Evolutionary conservation across 2,329 filamentous ascomycete species (phyloP), one percentile per base, ranked within the genome.

Genomic region (Ascocoryne sarcoides): DNA sequence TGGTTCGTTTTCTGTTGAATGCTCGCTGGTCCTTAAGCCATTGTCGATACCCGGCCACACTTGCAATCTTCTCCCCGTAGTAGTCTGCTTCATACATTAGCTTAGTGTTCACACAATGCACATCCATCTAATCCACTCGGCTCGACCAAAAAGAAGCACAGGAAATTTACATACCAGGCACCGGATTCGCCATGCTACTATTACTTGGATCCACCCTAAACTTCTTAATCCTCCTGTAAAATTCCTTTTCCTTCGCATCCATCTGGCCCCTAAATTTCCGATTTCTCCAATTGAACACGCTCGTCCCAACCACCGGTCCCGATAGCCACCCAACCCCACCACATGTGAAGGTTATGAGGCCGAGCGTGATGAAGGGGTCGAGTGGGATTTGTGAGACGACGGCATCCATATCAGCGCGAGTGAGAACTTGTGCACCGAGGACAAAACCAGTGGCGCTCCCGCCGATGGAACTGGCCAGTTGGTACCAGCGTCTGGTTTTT

Each of bases 21-120:
- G 89, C 90, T 47, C 90, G 75, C 70, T 96, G 92, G 60, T 98
- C 92, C 71, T 95, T 96, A 57, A 98, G 67, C 92, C 92, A 98
- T 62, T 87, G 82, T 56, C 92, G 73, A 63, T 96, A 98, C 34
- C 86, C 89, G 39, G 80, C 73, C 16, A 96, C 87, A 56, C 88
- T 95, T 37, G 84, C 85, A 55, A 98, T 95, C 73, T 95, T 96
- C 69, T 98, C 92, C 55, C 92, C 92, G 58, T 98, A 98, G 66
- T 95, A 98, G 62, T 98, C 92, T 32, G 36, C n/a, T n/a, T n/a
- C n/a, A n/a, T n/a, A n/a, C n/a, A n/a, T n/a, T n/a, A n/a, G n/a
- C n/a, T n/a, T n/a, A n/a, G n/a, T n/a, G n/a, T n/a, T n/a, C n/a
- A n/a, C n/a, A n/a, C n/a, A n/a, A n/a, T n/a, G n/a, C n/a, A n/a